Evolutionary conservation across 2,329 filamentous ascomycete species (phyloP).

Genomic region (Fusarium lyarnte): DNA sequence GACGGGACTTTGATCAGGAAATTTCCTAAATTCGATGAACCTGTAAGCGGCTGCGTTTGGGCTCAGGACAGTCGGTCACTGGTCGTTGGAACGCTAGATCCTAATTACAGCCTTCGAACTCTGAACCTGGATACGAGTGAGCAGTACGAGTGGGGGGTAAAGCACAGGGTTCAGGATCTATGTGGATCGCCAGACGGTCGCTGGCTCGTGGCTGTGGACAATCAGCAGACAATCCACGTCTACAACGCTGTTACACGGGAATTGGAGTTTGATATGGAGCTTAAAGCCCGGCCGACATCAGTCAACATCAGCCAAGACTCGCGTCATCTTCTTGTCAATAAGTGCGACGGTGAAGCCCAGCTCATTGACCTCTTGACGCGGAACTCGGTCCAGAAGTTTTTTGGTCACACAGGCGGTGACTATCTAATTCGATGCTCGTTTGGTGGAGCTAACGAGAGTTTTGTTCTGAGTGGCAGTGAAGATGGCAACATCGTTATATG

Average conservation of each 20-base stretch:
- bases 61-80: constrained; percentile 79
- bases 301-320: constrained; percentile 85
- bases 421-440: constrained; percentile 86
- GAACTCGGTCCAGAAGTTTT: constrained; percentile 77
- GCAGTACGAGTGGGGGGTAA: constrained; percentile 72
- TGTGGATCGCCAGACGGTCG: constrained; percentile 83
- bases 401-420: constrained; percentile 77
- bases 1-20: constrained; percentile 70
- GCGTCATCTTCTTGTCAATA: constrained; percentile 83
- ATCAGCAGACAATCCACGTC: constrained; percentile 76
- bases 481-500: constrained; percentile 83
- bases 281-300: constrained; percentile 76
- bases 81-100: constrained; percentile 80
- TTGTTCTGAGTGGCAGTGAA: constrained; percentile 92
- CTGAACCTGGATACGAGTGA: constrained; percentile 73
- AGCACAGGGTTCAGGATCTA: constrained; percentile 83
- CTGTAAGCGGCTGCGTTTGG: constrained; percentile 93
- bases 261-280: constrained; percentile 76
- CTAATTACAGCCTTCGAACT: constrained; percentile 71
- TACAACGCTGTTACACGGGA: constrained; percentile 82
- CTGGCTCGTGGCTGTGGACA: constrained; percentile 81
- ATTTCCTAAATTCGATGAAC: constrained; percentile 78
- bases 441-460: constrained; percentile 90
- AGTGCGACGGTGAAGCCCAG: constrained; percentile 78
- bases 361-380: constrained; percentile 81